Evolutionary conservation across 805 yeast species (phyloP).

Genomic region (Candida ficus): DNA sequence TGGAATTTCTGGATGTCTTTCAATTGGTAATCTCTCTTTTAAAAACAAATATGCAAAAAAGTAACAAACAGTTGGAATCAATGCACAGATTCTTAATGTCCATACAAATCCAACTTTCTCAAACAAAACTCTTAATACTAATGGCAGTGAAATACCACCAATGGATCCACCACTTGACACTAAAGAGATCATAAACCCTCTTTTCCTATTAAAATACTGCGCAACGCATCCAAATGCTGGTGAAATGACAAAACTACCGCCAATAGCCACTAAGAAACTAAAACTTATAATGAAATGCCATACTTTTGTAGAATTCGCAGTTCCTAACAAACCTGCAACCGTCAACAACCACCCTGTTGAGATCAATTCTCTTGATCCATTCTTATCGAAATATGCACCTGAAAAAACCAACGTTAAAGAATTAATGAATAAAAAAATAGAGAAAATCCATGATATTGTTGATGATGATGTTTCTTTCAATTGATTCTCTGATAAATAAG

Average conservation of each 20-base stretch:
- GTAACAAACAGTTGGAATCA: conserved; percentile 36
- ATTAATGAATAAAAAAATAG: conserved; percentile 45
- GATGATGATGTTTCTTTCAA: conserved; percentile 40
- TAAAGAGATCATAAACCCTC: conserved; percentile 50
- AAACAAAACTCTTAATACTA: conserved; percentile 44
- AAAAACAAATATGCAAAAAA: conserved; percentile 29
- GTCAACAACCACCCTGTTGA: conserved; percentile 36
- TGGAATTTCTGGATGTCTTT: conserved; percentile 19
- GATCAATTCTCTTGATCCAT: conserved; percentile 43
- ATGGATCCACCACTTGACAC: conserved; percentile 48
- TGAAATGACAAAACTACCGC: conserved; percentile 49
- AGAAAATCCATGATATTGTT: conserved; percentile 60
- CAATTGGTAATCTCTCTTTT: conserved; percentile 35
- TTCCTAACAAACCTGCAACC: conserved; percentile 45
- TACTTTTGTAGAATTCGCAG: conserved; percentile 43
- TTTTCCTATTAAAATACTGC: conserved; percentile 55
- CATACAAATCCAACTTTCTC: conserved; percentile 44
- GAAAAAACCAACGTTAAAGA: conserved; percentile 45
- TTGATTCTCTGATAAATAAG: conserved; percentile 53
- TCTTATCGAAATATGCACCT: conserved; percentile 54
- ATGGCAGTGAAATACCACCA: conserved; percentile 52
- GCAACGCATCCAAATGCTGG: conserved; percentile 57
- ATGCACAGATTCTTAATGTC: conserved; percentile 50
- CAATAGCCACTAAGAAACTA: conserved; percentile 49
- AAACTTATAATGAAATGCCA: conserved; percentile 60